Evolutionary conservation across 2,329 filamentous ascomycete species (phyloP), one percentile per base, ranked within the genome.

Genomic region (Helicocarpus griseus): DNA sequence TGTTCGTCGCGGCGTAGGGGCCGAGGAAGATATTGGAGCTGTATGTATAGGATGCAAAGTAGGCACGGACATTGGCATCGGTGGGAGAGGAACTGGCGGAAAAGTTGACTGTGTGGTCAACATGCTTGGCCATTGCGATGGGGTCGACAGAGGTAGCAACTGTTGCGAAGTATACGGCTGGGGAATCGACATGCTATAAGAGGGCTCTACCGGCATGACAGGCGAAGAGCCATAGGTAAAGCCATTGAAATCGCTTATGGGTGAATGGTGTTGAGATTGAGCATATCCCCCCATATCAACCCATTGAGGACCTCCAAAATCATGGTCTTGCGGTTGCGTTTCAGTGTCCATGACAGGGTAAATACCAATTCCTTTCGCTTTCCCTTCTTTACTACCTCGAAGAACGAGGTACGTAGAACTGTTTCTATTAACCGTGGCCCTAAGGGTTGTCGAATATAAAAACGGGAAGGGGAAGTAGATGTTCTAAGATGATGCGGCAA

Each of bases 41-140:
- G 48, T 72, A 54, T 73, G 71, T 66, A 79, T 66, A 54, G 75
- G 70, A 61, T 76, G 65, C 46, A 74, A 64, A 55, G 76, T 77
- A 17, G 73, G 77, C 43, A 79, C 74, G 53, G 67, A 64, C 50
- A 73, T 69, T 36, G 67, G 64, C 51, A 73, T 69, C 13, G 78
- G 72, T 29, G 77, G 73, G 17, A 75, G 67, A n/a, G 82, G 77
- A 53, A 86, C 76, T 36, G 80, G 71, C 39, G 80, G 74, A 38
- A 82, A 88, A 58, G 69, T 80, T 40, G 79, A 75, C 41, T 86
- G 85, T 57, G 85, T 86, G 43, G 85, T 86, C 65, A 91, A 73
- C 78, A 89, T 85, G 66, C 87, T 91, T 6, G 88, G 88, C 88
- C 88, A 94, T 56, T 84, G 77, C 44, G 77, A 77, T 21, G 84